phyloP scores from a whole-genome alignment of 257 asterid genomes.

The Solanum pinnatisectum region DNA sequence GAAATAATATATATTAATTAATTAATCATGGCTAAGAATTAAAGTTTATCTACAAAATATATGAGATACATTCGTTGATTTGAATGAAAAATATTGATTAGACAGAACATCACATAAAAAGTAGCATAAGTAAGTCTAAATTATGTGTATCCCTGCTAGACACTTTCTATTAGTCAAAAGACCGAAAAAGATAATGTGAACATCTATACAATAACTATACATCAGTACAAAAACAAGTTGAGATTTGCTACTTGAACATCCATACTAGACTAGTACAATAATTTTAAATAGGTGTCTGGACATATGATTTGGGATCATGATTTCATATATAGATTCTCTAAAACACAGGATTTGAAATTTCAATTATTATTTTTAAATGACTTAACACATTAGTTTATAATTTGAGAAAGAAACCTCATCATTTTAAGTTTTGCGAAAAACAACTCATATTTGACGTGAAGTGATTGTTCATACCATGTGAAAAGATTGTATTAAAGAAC shows the following conservation, averaged over 20 bases:
- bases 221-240: neutral
- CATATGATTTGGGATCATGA: too few species aligned
- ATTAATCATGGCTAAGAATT: neutral
- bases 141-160: too few species aligned
- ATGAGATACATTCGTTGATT: neutral
- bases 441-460: too few species aligned
- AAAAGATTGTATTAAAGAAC: too few species aligned
- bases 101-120: neutral
- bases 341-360: too few species aligned
- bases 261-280: neutral
- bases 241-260: neutral
- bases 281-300: neutral
- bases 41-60: neutral
- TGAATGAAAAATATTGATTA: neutral
- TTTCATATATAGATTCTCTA: too few species aligned
- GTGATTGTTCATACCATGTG: neutral
- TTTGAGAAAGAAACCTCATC: too few species aligned
- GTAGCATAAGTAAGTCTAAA: neutral
- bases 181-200: constrained; percentile 31
- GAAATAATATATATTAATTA: neutral
- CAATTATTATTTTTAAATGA: too few species aligned
- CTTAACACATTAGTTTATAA: too few species aligned
- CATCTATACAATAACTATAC: neutral
- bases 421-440: too few species aligned
- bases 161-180: constrained; percentile 19